These are phyloP conservation scores for Ophiocordyceps camponoti-floridani DNA, from an alignment of 2,329 filamentous ascomycete genomes.

Conservation along the genomic window DNA sequence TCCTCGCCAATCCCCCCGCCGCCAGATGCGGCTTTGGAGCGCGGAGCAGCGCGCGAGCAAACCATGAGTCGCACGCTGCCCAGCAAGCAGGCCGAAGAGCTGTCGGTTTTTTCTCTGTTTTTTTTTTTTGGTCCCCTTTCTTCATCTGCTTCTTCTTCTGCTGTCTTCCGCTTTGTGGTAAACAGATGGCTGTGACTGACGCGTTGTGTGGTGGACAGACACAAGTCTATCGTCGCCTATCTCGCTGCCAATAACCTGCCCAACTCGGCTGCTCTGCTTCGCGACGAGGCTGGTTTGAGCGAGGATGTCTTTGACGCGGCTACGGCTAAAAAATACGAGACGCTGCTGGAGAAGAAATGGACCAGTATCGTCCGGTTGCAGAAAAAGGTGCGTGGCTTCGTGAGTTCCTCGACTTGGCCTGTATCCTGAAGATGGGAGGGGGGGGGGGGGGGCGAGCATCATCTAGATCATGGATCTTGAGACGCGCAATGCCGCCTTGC, in stretches of 20 bases:
- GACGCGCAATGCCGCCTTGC: slow-evolving; percentile 50
- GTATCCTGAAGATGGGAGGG: too few relatives aligned
- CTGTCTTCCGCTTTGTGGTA: too few relatives aligned
- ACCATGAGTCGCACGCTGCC: slow-evolving; percentile 62
- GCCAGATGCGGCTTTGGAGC: slow-evolving; percentile 1
- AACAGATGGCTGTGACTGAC: too few relatives aligned
- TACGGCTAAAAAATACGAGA: slow-evolving; percentile 87
- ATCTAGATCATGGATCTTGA: slow-evolving; percentile 82
- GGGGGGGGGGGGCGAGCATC: too few relatives aligned
- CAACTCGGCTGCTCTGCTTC: slow-evolving; percentile 51
- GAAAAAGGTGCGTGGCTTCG: slow-evolving; percentile 55
- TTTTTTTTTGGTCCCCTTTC: too few relatives aligned
- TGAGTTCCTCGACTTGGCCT: neutral
- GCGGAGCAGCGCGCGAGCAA: neutral
- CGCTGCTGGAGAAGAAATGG: slow-evolving; percentile 94
- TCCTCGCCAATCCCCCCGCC: neutral
- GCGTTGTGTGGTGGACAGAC: slow-evolving; percentile 28
- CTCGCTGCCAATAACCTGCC: slow-evolving; percentile 55
- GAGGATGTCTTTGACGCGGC: slow-evolving; percentile 55
- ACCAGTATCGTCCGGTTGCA: slow-evolving; percentile 86
- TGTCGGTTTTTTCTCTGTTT: slow-evolving; percentile 36
- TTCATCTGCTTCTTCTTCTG: too few relatives aligned
- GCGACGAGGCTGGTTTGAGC: slow-evolving; percentile 58
- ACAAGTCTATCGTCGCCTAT: slow-evolving; percentile 90
- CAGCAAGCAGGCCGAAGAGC: slow-evolving; percentile 68